Evolutionary conservation across 2,329 filamentous ascomycete genomes (phyloP).

Genomic region (Catunica adiposa): DNA sequence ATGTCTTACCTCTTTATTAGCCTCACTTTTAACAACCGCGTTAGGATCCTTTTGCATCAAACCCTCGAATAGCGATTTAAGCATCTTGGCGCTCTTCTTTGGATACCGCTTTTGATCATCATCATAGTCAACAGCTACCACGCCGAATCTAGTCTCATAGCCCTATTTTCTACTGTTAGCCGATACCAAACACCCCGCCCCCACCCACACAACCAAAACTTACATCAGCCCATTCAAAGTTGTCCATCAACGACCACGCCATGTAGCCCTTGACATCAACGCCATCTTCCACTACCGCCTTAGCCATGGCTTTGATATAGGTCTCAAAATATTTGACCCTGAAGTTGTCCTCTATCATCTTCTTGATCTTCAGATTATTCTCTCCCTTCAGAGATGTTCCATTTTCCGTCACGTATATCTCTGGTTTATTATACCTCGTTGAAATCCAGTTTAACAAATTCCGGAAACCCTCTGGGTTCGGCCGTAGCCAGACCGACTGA

Average conservation of each 20-base stretch:
- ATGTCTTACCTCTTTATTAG: background rate
- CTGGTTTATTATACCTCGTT: slow-evolving; percentile 57
- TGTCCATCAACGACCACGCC: slow-evolving; percentile 80
- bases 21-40: background rate
- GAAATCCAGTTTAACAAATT: slow-evolving; percentile 62
- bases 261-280: slow-evolving; percentile 67
- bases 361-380: slow-evolving; percentile 52
- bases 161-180: slow-evolving; percentile 21
- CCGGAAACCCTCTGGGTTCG: slow-evolving; percentile 59
- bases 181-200: slow-evolving; percentile 49
- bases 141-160: slow-evolving; percentile 72
- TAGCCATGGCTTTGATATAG: slow-evolving; percentile 62
- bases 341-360: slow-evolving; percentile 70
- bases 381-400: slow-evolving; percentile 73
- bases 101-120: slow-evolving; percentile 63
- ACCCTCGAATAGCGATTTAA: slow-evolving; percentile 54
- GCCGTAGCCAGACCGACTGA: slow-evolving; percentile 65
- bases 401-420: slow-evolving; percentile 80
- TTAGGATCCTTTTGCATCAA: slow-evolving; percentile 43
- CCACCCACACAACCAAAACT: background rate
- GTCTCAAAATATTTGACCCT: slow-evolving; percentile 61
- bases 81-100: slow-evolving; percentile 65
- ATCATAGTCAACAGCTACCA: slow-evolving; percentile 68
- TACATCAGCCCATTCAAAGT: slow-evolving; percentile 75
- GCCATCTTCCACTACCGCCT: slow-evolving; percentile 54